Percentiles rank a stretch among this genome's conserved stretches.
These are phyloP conservation scores for Martiniozyma asiatica DNA, from an alignment of 1,139 yeast genomes.

Conservation along the genomic window DNA sequence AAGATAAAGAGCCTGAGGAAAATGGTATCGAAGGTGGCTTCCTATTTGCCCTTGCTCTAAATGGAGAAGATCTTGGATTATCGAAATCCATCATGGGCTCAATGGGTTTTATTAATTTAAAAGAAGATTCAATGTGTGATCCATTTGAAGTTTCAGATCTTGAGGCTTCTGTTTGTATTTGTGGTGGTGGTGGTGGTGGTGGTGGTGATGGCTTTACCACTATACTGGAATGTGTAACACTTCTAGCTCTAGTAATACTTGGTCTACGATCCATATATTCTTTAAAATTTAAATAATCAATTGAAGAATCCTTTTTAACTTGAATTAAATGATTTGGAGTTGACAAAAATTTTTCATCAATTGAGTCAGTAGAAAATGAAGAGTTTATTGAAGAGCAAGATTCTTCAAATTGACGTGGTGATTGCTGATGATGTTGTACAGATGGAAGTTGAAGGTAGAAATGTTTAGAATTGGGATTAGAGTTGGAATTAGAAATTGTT, in stretches of 20 bases:
- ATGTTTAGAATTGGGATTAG: no score
- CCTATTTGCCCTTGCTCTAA: conserved; percentile 24
- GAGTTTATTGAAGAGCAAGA: no score
- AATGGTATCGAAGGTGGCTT: conserved; percentile 22
- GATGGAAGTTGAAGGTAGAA: no score
- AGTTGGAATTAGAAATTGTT: no score
- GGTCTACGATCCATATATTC: conserved; percentile 21
- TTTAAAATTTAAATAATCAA: conserved; percentile 57
- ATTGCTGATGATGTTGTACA: no score
- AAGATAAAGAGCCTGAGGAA: no score
- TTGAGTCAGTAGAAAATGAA: conserved; percentile 25
- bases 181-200: conserved; percentile 3
- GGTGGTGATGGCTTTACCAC: no score
- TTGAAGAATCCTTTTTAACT: conserved; percentile 21
- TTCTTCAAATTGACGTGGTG: no score
- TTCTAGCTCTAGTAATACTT: conserved; percentile 17
- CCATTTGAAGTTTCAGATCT: no score
- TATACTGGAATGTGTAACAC: conserved; percentile 20
- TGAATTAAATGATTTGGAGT: conserved; percentile 48
- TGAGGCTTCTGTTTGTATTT: no score
- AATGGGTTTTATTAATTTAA: conserved; percentile 57
- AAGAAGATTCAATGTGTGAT: no score
- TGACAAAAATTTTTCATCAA: conserved; percentile 37
- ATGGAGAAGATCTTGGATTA: conserved; percentile 68
- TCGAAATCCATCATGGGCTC: conserved; percentile 70